Evolutionary conservation across 257 asterid species (phyloP).

Genomic region (Anisodus acutangulus): DNA sequence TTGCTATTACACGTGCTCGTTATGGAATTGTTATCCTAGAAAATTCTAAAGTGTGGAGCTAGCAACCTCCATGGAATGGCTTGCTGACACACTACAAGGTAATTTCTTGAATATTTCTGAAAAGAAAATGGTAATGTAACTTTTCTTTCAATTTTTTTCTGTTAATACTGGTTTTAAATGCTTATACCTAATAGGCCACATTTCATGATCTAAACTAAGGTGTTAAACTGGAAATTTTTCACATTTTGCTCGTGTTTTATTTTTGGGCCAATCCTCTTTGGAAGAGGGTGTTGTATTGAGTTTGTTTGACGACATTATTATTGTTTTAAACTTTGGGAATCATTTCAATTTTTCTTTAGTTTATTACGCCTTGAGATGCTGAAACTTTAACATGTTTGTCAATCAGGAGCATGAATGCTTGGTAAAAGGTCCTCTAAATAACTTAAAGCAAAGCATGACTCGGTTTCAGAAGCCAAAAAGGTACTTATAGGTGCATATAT

Average conservation of each 20-base stretch:
- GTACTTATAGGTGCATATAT: conserved; percentile 38
- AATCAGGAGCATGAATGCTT: conserved; percentile 92
- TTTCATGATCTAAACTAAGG: neutral
- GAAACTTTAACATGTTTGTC: conserved; percentile 30
- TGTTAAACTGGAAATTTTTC: neutral
- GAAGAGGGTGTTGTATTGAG: neutral
- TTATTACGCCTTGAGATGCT: conserved; percentile 8
- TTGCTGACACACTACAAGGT: conserved; percentile 96
- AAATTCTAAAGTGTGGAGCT: conserved; percentile 95
- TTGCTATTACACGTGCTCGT: conserved; percentile 98
- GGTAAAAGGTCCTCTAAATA: conserved; percentile 98
- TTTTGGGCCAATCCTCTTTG: too few relatives aligned
- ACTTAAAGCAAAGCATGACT: conserved; percentile 98
- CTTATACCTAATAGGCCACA: neutral
- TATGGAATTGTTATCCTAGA: conserved; percentile 96
- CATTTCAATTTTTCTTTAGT: neutral
- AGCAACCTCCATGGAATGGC: conserved; percentile 95
- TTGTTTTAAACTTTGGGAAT: neutral
- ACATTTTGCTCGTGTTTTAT: too few relatives aligned
- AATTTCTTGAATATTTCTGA: conserved; percentile 31
- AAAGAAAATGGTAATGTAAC: neutral
- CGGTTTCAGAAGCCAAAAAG: conserved; percentile 99
- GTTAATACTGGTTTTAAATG: conserved; percentile 26
- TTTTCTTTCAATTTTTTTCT: conserved; percentile 23
- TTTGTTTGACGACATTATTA: neutral